phyloP scores from a whole-genome alignment of 2,329 filamentous ascomycete species.

The Cladobotryum protrusum region DNA sequence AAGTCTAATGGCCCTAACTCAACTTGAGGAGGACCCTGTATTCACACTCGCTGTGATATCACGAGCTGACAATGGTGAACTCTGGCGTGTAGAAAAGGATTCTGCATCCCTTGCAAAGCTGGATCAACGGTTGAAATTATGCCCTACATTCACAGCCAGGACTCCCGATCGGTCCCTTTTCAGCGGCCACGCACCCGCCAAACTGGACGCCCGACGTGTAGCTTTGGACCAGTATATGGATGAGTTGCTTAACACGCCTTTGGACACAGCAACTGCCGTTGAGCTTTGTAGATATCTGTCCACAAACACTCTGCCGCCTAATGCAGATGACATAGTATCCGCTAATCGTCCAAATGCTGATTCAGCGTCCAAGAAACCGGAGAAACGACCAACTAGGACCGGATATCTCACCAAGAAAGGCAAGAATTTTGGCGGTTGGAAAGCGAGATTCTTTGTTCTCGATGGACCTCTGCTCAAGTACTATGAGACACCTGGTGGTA shows the following conservation, averaged over 20 bases:
- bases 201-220: conserved; percentile 76
- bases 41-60: conserved; percentile 85
- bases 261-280: conserved; percentile 70
- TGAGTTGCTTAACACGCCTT: conserved; percentile 71
- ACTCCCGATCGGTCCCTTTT: conserved; percentile 84
- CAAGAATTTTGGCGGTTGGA: conserved; percentile 99
- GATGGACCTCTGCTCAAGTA: conserved; percentile 69
- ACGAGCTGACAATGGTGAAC: conserved; percentile 66
- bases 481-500: conserved; percentile 83
- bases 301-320: conserved; percentile 56
- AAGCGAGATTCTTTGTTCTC: conserved; percentile 64
- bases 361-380: conserved; percentile 40
- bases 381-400: conserved; percentile 66
- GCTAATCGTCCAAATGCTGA: conserved; percentile 4
- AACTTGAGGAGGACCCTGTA: conserved; percentile 84
- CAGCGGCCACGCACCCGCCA: conserved; percentile 85
- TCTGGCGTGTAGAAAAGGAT: conserved; percentile 95
- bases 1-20: conserved; percentile 73
- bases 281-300: conserved; percentile 84
- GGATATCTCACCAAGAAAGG: conserved; percentile 95
- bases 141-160: conserved; percentile 63
- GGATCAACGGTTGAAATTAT: conserved; percentile 73
- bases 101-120: conserved; percentile 72
- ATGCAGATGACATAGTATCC: conserved; percentile 48
- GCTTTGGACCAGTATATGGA: conserved; percentile 84